These are phyloP conservation scores for Fennellomyces sp. DNA, from an alignment of 371 early-diverging fungal genomes.

Conservation along the genomic window DNA sequence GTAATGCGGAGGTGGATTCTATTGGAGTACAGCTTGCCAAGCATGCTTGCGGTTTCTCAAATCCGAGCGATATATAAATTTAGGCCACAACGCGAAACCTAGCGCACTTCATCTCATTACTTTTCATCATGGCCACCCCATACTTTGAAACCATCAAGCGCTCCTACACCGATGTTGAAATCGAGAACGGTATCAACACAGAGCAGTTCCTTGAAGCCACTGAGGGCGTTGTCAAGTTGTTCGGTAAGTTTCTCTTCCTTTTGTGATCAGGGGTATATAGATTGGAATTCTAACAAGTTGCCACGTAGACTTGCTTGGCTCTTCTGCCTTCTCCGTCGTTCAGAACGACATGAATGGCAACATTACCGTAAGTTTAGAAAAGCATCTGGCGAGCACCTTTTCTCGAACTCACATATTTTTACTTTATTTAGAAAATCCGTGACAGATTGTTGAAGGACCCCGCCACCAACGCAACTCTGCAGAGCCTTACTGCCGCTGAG, in stretches of 20 bases:
- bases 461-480: conserved; percentile 73
- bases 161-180: conserved; percentile 73
- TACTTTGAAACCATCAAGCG: conserved; percentile 72
- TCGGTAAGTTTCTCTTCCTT: conserved; percentile 61
- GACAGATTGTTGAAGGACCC: conserved; percentile 68
- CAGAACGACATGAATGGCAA: conserved; percentile 92
- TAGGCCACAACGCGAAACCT: too few relatives aligned
- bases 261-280: too few relatives aligned
- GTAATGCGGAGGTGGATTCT: too few relatives aligned
- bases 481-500: conserved; percentile 79
- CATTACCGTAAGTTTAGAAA: conserved; percentile 60
- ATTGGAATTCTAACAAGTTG: too few relatives aligned
- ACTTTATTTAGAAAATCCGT: conserved; percentile 75
- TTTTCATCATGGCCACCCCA: conserved; percentile 1
- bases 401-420: neutral
- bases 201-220: conserved; percentile 87
- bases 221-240: conserved; percentile 78
- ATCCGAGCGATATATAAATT: too few relatives aligned
- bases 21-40: too few relatives aligned
- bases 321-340: conserved; percentile 80
- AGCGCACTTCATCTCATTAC: neutral
- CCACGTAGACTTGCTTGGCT: conserved; percentile 67
- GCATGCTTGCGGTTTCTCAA: too few relatives aligned
- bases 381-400: neutral
- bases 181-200: conserved; percentile 76